phyloP scores from a whole-genome alignment of 768 basidiomycete genomes.

The Dentipellis fragilis region DNA sequence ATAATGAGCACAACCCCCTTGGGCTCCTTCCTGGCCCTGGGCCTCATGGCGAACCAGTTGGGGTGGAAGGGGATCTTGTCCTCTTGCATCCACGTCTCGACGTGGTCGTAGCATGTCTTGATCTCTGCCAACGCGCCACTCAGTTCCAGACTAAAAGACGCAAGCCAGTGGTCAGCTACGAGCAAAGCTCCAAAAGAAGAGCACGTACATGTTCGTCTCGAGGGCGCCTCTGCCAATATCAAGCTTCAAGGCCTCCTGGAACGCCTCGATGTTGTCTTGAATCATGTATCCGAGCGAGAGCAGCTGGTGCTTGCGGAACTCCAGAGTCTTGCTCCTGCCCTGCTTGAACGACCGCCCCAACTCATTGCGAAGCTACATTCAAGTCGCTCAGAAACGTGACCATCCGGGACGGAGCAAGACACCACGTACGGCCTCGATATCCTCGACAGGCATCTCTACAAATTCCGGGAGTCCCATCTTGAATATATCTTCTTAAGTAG shows the following conservation, averaged over 20 bases:
- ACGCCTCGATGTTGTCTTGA: slow-evolving; percentile 55
- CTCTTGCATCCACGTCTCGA: slow-evolving; percentile 69
- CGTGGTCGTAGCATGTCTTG: slow-evolving; percentile 36
- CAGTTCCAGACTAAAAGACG: slow-evolving; percentile 54
- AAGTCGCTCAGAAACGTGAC: slow-evolving; percentile 16
- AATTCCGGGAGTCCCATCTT: neutral
- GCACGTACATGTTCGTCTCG: slow-evolving; percentile 45
- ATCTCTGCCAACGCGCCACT: slow-evolving; percentile 39
- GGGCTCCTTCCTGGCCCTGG: slow-evolving; percentile 54
- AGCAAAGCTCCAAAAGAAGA: neutral
- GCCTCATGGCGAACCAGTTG: slow-evolving; percentile 48
- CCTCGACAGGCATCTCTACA: slow-evolving; percentile 14
- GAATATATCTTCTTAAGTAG: neutral
- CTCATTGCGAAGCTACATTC: slow-evolving; percentile 40
- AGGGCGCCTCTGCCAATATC: slow-evolving; percentile 57
- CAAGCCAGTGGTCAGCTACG: slow-evolving; percentile 29
- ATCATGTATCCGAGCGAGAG: slow-evolving; percentile 60
- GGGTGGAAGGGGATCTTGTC: slow-evolving; percentile 45
- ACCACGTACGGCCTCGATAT: slow-evolving; percentile 15
- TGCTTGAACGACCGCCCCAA: slow-evolving; percentile 47
- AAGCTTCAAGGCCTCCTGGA: slow-evolving; percentile 42
- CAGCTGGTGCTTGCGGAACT: slow-evolving; percentile 64
- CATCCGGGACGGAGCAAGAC: neutral
- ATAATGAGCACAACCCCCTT: slow-evolving; percentile 67
- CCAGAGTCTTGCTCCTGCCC: slow-evolving; percentile 53